A percentile compares a stretch with the other conserved stretches of the same genome.
phyloP scores from a whole-genome alignment of 768 basidiomycete genomes.

The Lyophyllum atratum region DNA sequence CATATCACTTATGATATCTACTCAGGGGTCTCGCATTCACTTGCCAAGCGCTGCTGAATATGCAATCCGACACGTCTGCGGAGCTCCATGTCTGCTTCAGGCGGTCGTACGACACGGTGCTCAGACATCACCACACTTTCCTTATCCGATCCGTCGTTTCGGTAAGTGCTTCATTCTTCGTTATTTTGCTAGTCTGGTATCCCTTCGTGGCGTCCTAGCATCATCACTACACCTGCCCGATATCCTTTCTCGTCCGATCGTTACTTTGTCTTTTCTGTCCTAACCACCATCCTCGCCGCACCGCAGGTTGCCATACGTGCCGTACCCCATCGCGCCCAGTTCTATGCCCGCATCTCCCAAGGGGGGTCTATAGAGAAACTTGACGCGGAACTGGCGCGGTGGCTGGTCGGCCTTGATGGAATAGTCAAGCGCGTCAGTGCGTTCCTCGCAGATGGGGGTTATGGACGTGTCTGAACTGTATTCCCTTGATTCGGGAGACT shows the following conservation, averaged over 20 bases:
- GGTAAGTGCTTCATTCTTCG: constrained; percentile 48
- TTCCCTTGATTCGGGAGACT: too few species aligned
- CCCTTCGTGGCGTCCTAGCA: too few species aligned
- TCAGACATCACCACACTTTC: constrained; percentile 70
- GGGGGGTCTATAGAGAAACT: constrained; percentile 58
- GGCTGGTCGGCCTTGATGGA: constrained; percentile 59
- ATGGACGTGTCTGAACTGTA: background rate
- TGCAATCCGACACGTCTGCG: constrained; percentile 53
- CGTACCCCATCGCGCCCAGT: constrained; percentile 61
- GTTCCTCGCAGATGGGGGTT: constrained; percentile 51
- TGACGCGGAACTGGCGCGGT: constrained; percentile 52
- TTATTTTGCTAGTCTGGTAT: too few species aligned
- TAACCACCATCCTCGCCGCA: background rate
- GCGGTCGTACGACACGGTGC: constrained; percentile 67
- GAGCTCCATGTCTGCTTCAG: constrained; percentile 72
- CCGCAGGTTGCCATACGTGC: constrained; percentile 50
- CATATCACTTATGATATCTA: background rate
- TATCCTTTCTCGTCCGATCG: background rate
- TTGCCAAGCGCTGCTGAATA: constrained; percentile 65
- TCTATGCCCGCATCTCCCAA: constrained; percentile 63
- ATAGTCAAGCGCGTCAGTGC: constrained; percentile 50
- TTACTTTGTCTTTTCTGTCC: background rate
- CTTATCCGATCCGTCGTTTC: constrained; percentile 63
- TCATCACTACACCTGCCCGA: background rate
- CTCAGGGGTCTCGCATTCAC: constrained; percentile 68